Base-by-base conservation (phyloP, 257 asterid species). In the Parsonsia alboflavescens region DNA sequence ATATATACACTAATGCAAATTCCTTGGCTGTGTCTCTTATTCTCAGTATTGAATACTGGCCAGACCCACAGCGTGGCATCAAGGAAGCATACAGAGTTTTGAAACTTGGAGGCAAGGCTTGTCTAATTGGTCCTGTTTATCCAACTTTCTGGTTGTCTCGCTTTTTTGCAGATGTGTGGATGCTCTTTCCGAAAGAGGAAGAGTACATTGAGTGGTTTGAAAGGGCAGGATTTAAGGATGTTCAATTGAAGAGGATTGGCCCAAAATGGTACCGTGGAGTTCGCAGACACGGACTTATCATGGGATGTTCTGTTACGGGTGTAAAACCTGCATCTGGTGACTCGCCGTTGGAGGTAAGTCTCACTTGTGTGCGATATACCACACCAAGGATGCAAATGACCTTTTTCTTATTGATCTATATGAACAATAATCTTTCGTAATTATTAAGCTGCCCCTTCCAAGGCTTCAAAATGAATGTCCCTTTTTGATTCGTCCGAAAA, bases 251-350 rank as follows among this genome's bases (percentile, higher is more conserved):
- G 85, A 88, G 97, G 81, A 95, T 95, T 66, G 99, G 97, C 63
- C 99, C 98, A 48, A 92, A 92, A 82, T 95, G 99, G 99, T 90
- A 95, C 64, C 96, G 99, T 69, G 99, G 99, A 42, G 98, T 90
- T 63, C 96, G 98, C 53, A 80, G 99, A 46, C 97, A 92, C 67
- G 98, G 99, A 21, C 94, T 95, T 65, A 95, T 92, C 89, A 95
- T 95, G 97, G 99, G 98, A 78, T 95, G 99, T 73, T 95, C 99
- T 0, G 98, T 92, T 54, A 87, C 97, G 0, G 98, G 99, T 22
- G 91, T 90, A 6, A 95, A 92, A 70, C 84, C 91, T 15, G 89
- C 90, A 39, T 88, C 98, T 9, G 98, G 99, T 16, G 99, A 95
- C 80, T 95, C 98, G 0, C 98, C 98, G 65, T 79, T 95, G 85